Conservation (phyloP, 2,329 filamentous ascomycete genomes). For the Calonectria montana region DNA sequence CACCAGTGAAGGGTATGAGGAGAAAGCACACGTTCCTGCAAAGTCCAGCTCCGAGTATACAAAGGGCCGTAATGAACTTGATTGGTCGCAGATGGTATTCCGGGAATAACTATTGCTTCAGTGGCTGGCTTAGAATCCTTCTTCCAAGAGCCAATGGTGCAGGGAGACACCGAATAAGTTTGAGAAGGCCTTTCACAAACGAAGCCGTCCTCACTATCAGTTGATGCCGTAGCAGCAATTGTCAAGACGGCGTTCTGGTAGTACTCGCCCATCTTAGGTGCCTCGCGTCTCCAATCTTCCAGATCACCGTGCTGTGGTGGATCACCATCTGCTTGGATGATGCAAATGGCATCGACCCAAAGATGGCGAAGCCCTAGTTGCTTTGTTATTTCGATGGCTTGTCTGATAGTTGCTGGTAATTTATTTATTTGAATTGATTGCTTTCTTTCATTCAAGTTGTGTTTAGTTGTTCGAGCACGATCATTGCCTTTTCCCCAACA, state of each 20-base stretch:
- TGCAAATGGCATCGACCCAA: background rate
- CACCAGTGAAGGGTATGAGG: background rate
- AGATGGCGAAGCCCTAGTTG: background rate
- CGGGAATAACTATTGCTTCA: background rate
- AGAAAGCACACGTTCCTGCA: background rate
- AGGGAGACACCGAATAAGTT: background rate
- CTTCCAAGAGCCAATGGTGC: background rate
- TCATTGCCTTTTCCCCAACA: background rate
- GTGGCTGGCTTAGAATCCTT: background rate
- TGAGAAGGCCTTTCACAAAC: background rate
- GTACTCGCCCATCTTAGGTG: background rate
- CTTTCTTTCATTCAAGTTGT: background rate
- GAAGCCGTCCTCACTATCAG: background rate
- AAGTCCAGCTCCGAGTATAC: background rate
- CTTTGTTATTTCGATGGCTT: background rate
- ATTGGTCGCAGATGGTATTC: background rate
- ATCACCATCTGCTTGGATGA: background rate
- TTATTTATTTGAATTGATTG: background rate
- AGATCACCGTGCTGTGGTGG: background rate
- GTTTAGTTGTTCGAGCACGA: background rate
- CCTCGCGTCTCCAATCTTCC: background rate
- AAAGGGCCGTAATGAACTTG: background rate
- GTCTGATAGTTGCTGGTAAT: background rate
- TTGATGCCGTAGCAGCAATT: background rate
- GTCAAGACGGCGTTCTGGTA: background rate